Conservation (phyloP, 1,284 basidiomycete genomes). For the Xanthoconium separans region DNA sequence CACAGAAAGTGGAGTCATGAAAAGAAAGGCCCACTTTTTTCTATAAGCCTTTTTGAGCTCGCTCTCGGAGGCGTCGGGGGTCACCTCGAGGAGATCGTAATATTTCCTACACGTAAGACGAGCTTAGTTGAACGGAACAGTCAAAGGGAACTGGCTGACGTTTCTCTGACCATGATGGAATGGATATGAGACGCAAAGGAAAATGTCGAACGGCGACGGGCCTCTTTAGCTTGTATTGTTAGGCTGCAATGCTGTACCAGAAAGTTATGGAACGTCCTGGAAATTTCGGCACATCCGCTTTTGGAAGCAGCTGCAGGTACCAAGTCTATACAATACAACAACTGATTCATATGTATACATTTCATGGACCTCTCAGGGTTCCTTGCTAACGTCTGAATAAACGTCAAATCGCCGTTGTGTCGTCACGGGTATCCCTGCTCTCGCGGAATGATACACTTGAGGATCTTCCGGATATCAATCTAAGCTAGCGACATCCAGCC, state of each 20-base stretch:
- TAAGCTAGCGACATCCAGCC: not conserved
- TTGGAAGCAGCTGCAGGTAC: constrained; percentile 12
- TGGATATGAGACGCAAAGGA: constrained; percentile 20
- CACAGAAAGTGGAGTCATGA: not conserved
- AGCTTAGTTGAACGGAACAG: constrained; percentile 8
- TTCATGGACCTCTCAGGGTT: not conserved
- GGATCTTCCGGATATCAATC: constrained; percentile 55
- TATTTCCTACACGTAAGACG: constrained; percentile 60
- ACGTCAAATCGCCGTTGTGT: constrained; percentile 90
- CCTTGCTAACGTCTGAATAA: constrained; percentile 69
- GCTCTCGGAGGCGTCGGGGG: constrained; percentile 72
- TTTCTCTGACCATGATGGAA: constrained; percentile 64
- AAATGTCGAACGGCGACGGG: constrained; percentile 9
- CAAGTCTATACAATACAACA: not conserved
- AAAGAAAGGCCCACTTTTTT: constrained; percentile 65
- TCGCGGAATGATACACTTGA: constrained; percentile 62
- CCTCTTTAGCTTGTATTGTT: constrained; percentile 21
- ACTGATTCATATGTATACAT: not conserved
- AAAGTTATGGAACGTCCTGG: constrained; percentile 40
- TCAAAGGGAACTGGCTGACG: constrained; percentile 40
- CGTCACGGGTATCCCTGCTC: constrained; percentile 85
- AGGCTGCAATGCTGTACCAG: constrained; percentile 23
- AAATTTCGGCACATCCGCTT: constrained; percentile 33
- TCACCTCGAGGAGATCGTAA: constrained; percentile 85
- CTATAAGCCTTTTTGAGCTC: constrained; percentile 95